A percentile compares a stretch with the other conserved stretches of the same genome.
These are phyloP conservation scores for Pseudodiploospora longispora DNA, from an alignment of 2,329 filamentous ascomycete species.

Conservation along the genomic window DNA sequence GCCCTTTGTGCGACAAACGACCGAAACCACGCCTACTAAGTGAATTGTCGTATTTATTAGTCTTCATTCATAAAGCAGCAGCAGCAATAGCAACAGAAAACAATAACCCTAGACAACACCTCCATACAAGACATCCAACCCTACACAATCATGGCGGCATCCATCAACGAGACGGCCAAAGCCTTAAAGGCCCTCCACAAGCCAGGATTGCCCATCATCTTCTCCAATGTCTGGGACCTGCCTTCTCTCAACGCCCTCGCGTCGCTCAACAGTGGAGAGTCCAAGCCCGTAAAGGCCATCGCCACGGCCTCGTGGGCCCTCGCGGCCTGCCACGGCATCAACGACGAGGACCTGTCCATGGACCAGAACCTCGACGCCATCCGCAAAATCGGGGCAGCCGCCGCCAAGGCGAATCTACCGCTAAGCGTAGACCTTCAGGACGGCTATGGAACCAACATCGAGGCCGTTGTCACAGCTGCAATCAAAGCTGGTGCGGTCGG, in stretches of 20 bases:
- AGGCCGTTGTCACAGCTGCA: slow-evolving; percentile 33
- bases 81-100: too few species aligned
- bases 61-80: too few species aligned
- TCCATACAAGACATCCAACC: not conserved
- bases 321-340: slow-evolving; percentile 34
- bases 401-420: slow-evolving; percentile 32
- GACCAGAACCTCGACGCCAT: slow-evolving; percentile 43
- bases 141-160: slow-evolving; percentile 8
- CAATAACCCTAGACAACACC: too few species aligned
- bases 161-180: slow-evolving; percentile 24
- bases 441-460: slow-evolving; percentile 43
- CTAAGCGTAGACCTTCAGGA: slow-evolving; percentile 54
- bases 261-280: slow-evolving; percentile 27
- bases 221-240: slow-evolving; percentile 49
- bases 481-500: slow-evolving; percentile 47
- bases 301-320: slow-evolving; percentile 45
- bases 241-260: slow-evolving; percentile 38
- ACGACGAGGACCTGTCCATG: slow-evolving; percentile 41
- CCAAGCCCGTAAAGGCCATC: slow-evolving; percentile 32
- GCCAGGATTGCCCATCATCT: slow-evolving; percentile 41
- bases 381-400: slow-evolving; percentile 34
- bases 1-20: too few species aligned
- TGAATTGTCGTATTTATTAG: too few species aligned
- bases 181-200: slow-evolving; percentile 37
- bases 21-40: too few species aligned